Evolutionary conservation across 2,329 filamentous ascomycete genomes (phyloP), one percentile per base, ranked within the genome.

Genomic region (Alternaria tenuissima): DNA sequence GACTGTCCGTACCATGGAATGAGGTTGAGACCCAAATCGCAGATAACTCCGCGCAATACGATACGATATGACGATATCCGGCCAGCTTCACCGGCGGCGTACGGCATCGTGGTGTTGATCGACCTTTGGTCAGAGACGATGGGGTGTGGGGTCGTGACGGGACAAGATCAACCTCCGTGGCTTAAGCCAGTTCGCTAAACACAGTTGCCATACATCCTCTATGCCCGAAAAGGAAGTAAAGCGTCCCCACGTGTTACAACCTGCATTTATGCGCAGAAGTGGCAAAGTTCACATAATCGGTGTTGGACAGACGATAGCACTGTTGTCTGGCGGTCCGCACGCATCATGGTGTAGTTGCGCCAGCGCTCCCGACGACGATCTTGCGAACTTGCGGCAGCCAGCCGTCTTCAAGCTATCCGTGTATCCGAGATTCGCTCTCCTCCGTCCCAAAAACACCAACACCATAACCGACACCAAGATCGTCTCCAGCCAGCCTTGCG

Each of bases 401-500:
- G 28, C 39, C 28, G 24, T 26, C 18, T 30, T 11, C 18, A 11
- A 32, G 28, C 26, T 32, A 41, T 32, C 30, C 28, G 28, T 30
- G 28, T 30, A 30, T 30, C 9, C 39, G 14, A 44, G 20, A 26
- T 46, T 8, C 43, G 46, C 22, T 8, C 30, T 48, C 52, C 42
- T 47, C 43, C 30, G 20, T 36, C 9, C 12, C 26, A n/a, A 36
- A n/a, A 44, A 39, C 11, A 24, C 20, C 20, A 44, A 46, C 53
- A 36, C 30, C 32, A 42, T 20, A 24, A 42, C 51, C 34, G 30
- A 30, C 51, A 42, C 51, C 34, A 48, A 30, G 18, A 48, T 55
- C 32, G 36, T 47, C 22, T 49, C 43, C 54, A 51, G 54, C 54
- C 44, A 51, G 44, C 54, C 54, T 26, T 51, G 8, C 54, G 54